Evolutionary conservation across 768 basidiomycete genomes (phyloP).

Genomic region (Lepiota brunneoincarnata): DNA sequence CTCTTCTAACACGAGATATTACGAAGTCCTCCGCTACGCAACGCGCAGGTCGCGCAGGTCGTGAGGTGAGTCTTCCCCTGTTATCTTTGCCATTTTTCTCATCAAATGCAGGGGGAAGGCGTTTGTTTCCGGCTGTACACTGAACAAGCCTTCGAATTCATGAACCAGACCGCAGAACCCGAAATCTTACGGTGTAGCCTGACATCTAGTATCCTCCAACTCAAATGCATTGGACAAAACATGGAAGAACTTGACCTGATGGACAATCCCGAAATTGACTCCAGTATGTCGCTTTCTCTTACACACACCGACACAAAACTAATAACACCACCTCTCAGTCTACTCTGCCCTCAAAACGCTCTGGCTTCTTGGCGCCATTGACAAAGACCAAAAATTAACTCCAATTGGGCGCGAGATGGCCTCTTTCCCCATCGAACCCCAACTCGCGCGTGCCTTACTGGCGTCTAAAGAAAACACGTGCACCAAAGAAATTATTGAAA

Average conservation of each 20-base stretch:
- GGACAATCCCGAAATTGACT: slow-evolving; percentile 77
- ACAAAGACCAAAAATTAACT: slow-evolving; percentile 64
- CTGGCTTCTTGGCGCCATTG: slow-evolving; percentile 77
- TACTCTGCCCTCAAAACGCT: slow-evolving; percentile 65
- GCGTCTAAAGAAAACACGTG: slow-evolving; percentile 74
- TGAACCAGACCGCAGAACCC: slow-evolving; percentile 71
- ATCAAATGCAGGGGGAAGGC: slow-evolving; percentile 59
- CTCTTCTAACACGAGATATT: slow-evolving; percentile 77
- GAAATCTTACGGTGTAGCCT: slow-evolving; percentile 91
- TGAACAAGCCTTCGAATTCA: slow-evolving; percentile 66
- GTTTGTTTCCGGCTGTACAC: slow-evolving; percentile 93
- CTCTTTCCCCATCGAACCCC: slow-evolving; percentile 88
- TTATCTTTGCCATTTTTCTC: background rate
- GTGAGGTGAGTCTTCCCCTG: slow-evolving; percentile 55
- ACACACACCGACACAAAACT: background rate
- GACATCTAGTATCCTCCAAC: slow-evolving; percentile 77
- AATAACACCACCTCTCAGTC: slow-evolving; percentile 35
- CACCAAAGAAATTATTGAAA: slow-evolving; percentile 75
- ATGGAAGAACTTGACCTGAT: slow-evolving; percentile 83
- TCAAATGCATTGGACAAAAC: slow-evolving; percentile 82
- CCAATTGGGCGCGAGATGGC: slow-evolving; percentile 81
- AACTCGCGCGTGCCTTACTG: slow-evolving; percentile 73
- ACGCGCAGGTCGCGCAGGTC: slow-evolving; percentile 94
- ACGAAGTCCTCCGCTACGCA: slow-evolving; percentile 91
- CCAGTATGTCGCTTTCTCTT: slow-evolving; percentile 48